phyloP scores from a whole-genome alignment of 2,329 filamentous ascomycete genomes.

The Penicillium frequentans region DNA sequence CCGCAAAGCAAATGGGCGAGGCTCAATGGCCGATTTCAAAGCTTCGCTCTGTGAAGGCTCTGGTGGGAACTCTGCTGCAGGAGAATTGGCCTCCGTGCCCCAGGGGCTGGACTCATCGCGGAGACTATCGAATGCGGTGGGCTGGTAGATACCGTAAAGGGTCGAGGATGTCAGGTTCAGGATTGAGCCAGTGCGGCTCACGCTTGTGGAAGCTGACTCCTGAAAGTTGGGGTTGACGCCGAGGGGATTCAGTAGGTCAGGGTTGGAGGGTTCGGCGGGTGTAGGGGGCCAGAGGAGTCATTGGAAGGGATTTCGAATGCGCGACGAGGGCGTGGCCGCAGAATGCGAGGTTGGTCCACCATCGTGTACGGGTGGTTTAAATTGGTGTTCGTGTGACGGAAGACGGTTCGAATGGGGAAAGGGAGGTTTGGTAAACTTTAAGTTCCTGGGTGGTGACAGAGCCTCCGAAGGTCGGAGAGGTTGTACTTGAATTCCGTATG shows the following conservation, averaged over 20 bases:
- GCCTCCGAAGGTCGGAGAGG: conserved; percentile 4
- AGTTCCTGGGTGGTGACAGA: conserved; percentile 1
- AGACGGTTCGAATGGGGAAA: not conserved
- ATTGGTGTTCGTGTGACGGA: not conserved
- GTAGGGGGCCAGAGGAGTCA: conserved; percentile 44
- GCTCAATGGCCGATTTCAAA: conserved; percentile 38
- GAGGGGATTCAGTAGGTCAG: conserved; percentile 34
- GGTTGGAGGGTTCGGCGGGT: conserved; percentile 37
- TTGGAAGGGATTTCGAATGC: conserved; percentile 62
- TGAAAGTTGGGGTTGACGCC: conserved; percentile 13
- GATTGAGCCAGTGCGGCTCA: conserved; percentile 72
- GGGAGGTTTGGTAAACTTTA: not conserved
- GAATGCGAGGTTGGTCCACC: conserved; percentile 52
- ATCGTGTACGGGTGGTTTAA: conserved; percentile 22
- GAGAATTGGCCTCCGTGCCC: conserved; percentile 75
- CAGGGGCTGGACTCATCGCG: conserved; percentile 69
- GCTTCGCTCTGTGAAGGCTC: conserved; percentile 23
- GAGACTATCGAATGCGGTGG: conserved; percentile 57
- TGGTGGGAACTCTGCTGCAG: conserved; percentile 46
- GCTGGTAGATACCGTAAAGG: conserved; percentile 86
- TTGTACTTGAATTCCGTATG: not conserved
- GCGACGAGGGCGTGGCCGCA: conserved; percentile 70
- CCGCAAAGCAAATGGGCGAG: conserved; percentile 28
- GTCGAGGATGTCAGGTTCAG: conserved; percentile 87
- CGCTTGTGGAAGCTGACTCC: conserved; percentile 38